phyloP scores from a whole-genome alignment of 352 stramenopile species.

The Discostella stelligera region DNA sequence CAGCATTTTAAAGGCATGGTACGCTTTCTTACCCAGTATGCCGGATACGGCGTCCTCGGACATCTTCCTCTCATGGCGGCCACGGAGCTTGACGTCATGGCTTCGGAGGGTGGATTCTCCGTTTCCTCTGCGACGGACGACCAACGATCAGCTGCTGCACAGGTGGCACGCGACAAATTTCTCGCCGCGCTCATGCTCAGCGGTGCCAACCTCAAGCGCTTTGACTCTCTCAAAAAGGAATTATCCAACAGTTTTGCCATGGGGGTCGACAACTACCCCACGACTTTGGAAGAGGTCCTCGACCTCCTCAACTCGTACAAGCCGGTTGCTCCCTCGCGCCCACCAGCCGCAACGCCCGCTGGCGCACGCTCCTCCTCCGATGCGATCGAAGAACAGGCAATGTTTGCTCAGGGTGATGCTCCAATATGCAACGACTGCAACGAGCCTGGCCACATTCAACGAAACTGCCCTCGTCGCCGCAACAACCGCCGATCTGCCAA shows the following conservation, averaged over 20 bases:
- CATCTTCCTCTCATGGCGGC: not conserved
- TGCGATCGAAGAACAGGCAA: not conserved
- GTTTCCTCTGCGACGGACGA: not conserved
- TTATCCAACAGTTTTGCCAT: constrained; percentile 5
- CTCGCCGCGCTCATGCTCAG: not conserved
- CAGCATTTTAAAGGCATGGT: constrained; percentile 1
- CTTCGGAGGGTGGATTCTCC: not conserved
- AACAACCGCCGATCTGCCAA: too few relatives aligned
- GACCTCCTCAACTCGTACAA: not conserved
- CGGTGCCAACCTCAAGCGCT: not conserved
- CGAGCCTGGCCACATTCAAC: not conserved
- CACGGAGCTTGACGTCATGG: not conserved
- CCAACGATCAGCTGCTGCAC: not conserved
- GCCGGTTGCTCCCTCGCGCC: not conserved
- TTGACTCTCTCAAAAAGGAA: not conserved
- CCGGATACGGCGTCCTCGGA: not conserved
- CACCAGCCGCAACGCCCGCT: too few relatives aligned
- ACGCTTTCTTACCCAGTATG: not conserved
- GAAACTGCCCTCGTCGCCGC: not conserved
- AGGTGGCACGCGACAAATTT: not conserved
- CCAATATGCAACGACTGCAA: not conserved
- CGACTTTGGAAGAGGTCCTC: not conserved
- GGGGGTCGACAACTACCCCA: constrained; percentile 16
- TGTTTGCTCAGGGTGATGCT: not conserved
- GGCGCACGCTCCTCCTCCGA: not conserved